phyloP scores from a whole-genome alignment of 495 filamentous ascomycete species.

The Penicillium maclennaniae region DNA sequence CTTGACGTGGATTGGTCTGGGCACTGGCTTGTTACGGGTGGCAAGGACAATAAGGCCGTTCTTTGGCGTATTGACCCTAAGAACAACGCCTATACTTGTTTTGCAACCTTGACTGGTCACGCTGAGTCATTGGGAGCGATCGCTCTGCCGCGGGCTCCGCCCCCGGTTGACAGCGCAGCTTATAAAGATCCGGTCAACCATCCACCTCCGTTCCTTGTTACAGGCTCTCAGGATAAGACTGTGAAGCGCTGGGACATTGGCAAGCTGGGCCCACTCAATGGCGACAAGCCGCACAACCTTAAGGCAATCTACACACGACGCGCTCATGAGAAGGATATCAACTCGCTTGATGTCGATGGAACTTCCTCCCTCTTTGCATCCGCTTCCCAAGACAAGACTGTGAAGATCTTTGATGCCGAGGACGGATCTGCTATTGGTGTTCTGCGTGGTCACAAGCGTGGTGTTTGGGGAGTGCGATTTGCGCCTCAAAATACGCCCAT shows the following conservation, averaged over 20 bases:
- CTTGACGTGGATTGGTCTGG: slow-evolving; percentile 94
- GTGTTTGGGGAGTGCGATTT: slow-evolving; percentile 93
- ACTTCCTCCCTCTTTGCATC: slow-evolving; percentile 76
- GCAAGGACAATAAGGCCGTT: slow-evolving; percentile 92
- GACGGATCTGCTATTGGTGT: slow-evolving; percentile 86
- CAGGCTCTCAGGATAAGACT: slow-evolving; percentile 91
- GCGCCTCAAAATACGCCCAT: slow-evolving; percentile 74
- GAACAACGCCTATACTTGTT: slow-evolving; percentile 69
- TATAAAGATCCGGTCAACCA: slow-evolving; percentile 64
- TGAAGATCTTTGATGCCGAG: slow-evolving; percentile 91
- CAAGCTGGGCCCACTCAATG: slow-evolving; percentile 36
- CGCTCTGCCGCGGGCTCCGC: slow-evolving; percentile 65
- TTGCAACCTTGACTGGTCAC: slow-evolving; percentile 80
- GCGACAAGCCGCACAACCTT: slow-evolving; percentile 35
- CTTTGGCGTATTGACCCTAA: slow-evolving; percentile 85
- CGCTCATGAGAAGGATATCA: slow-evolving; percentile 99
- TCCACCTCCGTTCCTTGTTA: slow-evolving; percentile 78
- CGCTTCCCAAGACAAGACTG: slow-evolving; percentile 90
- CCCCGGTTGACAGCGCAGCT: slow-evolving; percentile 61
- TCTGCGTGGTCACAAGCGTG: slow-evolving; percentile 84
- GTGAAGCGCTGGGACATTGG: slow-evolving; percentile 85
- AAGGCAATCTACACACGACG: slow-evolving; percentile 77
- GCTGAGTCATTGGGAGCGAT: slow-evolving; percentile 94
- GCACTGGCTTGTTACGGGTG: slow-evolving; percentile 90
- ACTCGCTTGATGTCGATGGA: slow-evolving; percentile 78